These are phyloP conservation scores for Colletotrichum australisinense DNA, from an alignment of 2,329 filamentous ascomycete species.

Conservation along the genomic window DNA sequence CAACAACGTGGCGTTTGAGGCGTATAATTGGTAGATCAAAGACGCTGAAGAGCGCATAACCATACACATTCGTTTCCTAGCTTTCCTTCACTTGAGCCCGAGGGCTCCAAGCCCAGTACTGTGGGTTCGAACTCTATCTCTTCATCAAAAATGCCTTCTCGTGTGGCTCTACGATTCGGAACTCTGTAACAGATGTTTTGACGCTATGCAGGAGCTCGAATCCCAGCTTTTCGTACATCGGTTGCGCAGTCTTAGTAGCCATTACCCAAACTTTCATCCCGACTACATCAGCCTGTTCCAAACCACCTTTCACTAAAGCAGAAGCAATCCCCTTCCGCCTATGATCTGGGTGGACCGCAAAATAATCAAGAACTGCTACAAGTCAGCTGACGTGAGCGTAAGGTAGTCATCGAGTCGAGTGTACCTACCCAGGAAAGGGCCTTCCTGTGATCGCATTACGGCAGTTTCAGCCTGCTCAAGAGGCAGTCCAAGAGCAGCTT, in stretches of 20 bases:
- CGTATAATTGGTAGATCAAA: neutral
- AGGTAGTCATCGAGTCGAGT: neutral
- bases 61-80: neutral
- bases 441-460: neutral
- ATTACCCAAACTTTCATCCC: conserved; percentile 12
- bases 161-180: conserved; percentile 1
- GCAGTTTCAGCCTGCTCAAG: neutral
- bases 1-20: neutral
- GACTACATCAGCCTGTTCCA: neutral
- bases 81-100: neutral
- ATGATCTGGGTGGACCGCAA: neutral
- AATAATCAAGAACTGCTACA: neutral
- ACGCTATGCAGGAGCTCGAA: conserved; percentile 1
- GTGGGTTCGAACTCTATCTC: neutral
- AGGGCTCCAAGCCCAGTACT: neutral
- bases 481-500: neutral
- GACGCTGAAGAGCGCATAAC: neutral
- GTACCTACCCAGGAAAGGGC: conserved; percentile 4
- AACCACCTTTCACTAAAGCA: neutral
- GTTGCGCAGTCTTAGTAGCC: neutral
- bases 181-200: neutral
- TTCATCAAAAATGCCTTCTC: neutral
- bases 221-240: conserved; percentile 9
- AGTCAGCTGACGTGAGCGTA: neutral
- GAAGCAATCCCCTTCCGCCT: neutral